Conservation (phyloP, 2,329 filamentous ascomycete genomes). For the Penicillium frequentans region DNA sequence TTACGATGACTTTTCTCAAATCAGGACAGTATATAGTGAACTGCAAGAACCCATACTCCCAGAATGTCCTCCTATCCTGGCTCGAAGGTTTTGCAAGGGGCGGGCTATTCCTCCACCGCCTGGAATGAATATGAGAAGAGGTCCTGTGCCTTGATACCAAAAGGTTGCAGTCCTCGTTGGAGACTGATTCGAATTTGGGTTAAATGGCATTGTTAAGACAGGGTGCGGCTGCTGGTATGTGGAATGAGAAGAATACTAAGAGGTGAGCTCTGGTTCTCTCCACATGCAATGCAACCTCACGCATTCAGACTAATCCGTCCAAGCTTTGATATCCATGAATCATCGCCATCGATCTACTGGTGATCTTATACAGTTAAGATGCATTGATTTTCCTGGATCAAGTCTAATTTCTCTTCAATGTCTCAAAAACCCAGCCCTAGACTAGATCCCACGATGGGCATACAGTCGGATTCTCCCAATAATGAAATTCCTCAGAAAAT, state of each 20-base stretch:
- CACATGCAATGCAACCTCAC: neutral
- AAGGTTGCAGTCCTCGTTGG: neutral
- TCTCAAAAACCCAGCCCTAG: neutral
- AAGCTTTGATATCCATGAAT: neutral
- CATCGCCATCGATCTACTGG: neutral
- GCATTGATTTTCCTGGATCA: neutral
- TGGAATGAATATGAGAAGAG: neutral
- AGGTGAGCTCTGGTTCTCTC: neutral
- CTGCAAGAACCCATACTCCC: neutral
- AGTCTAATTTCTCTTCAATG: neutral
- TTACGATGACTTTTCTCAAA: neutral
- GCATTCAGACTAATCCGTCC: neutral
- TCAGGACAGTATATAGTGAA: neutral
- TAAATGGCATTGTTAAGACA: neutral
- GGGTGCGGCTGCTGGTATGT: neutral
- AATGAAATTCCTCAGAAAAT: neutral
- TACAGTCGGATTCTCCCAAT: neutral
- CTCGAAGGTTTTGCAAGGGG: neutral
- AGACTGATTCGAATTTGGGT: neutral
- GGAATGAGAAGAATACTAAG: neutral
- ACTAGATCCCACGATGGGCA: neutral
- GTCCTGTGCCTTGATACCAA: neutral
- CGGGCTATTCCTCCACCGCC: neutral
- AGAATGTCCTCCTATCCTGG: neutral
- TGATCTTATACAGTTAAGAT: neutral